Percentiles rank a stretch among this genome's conserved stretches.
phyloP scores from a whole-genome alignment of 2,329 filamentous ascomycete species.

The Aureobasidium sp. region DNA sequence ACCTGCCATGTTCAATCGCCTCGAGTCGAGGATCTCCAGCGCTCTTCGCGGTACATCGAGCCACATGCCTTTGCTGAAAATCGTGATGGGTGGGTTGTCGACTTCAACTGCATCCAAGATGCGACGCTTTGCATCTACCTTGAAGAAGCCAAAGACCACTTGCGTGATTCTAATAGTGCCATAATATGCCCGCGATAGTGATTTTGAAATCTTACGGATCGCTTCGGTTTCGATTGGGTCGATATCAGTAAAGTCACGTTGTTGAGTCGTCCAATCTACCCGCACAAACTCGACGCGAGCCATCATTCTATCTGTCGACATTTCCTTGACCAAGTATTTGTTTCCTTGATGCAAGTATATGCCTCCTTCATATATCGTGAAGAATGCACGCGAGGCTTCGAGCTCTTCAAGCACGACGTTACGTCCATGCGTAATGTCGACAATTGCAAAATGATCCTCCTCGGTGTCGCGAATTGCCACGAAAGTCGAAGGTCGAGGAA shows the following conservation, averaged over 20 bases:
- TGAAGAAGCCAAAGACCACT: conserved; percentile 94
- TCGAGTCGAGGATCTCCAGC: conserved; percentile 67
- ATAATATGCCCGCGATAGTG: conserved; percentile 67
- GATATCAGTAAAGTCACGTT: conserved; percentile 89
- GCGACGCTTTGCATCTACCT: conserved; percentile 76
- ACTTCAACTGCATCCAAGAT: conserved; percentile 90
- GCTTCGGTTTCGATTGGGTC: conserved; percentile 89
- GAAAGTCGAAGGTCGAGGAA: conserved; percentile 72
- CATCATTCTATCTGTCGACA: conserved; percentile 70
- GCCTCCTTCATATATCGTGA: conserved; percentile 92
- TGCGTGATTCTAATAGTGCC: conserved; percentile 80
- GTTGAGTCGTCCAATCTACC: conserved; percentile 90
- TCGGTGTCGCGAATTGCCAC: conserved; percentile 85
- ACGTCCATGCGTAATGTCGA: conserved; percentile 74
- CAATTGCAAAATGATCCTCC: conserved; percentile 88
- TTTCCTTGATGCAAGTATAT: conserved; percentile 96
- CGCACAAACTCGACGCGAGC: conserved; percentile 83
- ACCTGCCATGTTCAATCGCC: conserved; percentile 72
- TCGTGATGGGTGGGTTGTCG: conserved; percentile 83
- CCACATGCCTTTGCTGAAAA: conserved; percentile 88
- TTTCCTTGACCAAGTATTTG: conserved; percentile 85
- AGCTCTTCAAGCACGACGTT: conserved; percentile 90
- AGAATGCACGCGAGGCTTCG: conserved; percentile 91
- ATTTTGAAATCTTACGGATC: conserved; percentile 62
- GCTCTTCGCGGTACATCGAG: conserved; percentile 77